Base-by-base conservation (phyloP, 1,284 basidiomycete genomes). In the Anthracocystis panici-leucophaei region DNA sequence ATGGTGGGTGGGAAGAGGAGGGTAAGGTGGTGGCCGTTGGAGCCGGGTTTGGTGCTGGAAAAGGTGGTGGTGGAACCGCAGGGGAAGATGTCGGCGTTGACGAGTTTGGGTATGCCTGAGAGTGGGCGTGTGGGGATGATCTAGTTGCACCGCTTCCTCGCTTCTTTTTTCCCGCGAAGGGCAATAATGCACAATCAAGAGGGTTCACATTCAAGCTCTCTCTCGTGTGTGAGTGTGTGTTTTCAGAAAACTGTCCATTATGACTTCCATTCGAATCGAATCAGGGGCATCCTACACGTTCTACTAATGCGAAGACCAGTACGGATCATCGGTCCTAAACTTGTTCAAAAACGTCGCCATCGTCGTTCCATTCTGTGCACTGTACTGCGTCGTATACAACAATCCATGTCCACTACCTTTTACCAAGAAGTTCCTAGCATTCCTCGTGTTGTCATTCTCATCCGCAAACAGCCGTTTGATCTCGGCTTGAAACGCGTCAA, bases 341-440 rank as follows among this genome's bases (percentile, higher is more conserved):
- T 71, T 62, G 62, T 62, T 65, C 62, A 71, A 55, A 12, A 61
- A 71, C 11, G 50, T 62, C 8, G 59, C 62, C 48, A 54, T 50
- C 4, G 58, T 65, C 25, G 57, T 62, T 1, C 63, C 62, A 48
- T 71, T 63, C 2, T 58, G 58, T 0, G 68, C 68, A 44, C 51
- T 65, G 45, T 62, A 62, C 46, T 65, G 58, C 2, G 68, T 65
- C 1, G 45, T 55, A 16, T 56, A 65, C 29, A 71, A 18, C 50
- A 65, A 8, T 14, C 33, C 50, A 20, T 71, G 68, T 1, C 56
- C 59, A 35, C 55, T 62, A 3, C 63, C 63, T 23, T 41, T 52
- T 1, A 72, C 59, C 46, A 66, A 33, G 18, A 62, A 59, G 51
- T 66, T 65, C 46, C 48, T 58, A 29, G 69, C 58, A 23, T 72